phyloP scores from a whole-genome alignment of 108 stramenopile genomes.

The Mayamaea pseudoterrestris region DNA sequence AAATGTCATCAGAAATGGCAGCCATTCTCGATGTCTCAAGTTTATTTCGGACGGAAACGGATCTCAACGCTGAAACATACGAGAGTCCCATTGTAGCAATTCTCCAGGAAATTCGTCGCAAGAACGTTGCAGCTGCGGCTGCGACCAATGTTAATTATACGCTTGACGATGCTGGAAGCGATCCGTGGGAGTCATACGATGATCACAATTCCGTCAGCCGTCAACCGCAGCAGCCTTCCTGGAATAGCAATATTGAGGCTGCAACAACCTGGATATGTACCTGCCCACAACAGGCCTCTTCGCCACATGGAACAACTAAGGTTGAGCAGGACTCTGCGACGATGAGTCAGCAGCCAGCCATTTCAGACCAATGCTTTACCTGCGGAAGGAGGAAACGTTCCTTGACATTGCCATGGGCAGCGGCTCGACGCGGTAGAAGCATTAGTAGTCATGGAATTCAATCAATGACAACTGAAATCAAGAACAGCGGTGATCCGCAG shows the following conservation, averaged over 20 bases:
- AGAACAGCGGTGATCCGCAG: constrained; percentile 14
- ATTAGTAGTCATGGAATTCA: background rate
- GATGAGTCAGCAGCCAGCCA: constrained; percentile 6
- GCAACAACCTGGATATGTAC: background rate
- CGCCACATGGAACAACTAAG: background rate
- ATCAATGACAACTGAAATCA: constrained; percentile 1
- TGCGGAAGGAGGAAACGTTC: background rate
- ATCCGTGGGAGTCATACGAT: constrained; percentile 23
- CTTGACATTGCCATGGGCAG: background rate
- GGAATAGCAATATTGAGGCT: background rate
- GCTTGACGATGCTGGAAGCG: constrained; percentile 12
- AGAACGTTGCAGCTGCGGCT: constrained; percentile 35
- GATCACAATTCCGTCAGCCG: background rate
- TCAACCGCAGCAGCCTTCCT: constrained; percentile 4
- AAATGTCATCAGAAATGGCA: no score
- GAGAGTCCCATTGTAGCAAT: constrained; percentile 23
- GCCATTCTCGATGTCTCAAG: no score
- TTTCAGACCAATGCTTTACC: background rate
- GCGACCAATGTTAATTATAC: constrained; percentile 18
- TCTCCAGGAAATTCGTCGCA: constrained; percentile 24
- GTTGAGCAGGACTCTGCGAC: constrained; percentile 1
- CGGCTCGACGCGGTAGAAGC: constrained; percentile 9
- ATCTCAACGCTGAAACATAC: no score
- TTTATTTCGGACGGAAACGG: no score
- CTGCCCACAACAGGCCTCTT: background rate